Evolutionary conservation across 306 rosid species (phyloP), one percentile per base, ranked within the genome.

Genomic region (Castanopsis chinensis): DNA sequence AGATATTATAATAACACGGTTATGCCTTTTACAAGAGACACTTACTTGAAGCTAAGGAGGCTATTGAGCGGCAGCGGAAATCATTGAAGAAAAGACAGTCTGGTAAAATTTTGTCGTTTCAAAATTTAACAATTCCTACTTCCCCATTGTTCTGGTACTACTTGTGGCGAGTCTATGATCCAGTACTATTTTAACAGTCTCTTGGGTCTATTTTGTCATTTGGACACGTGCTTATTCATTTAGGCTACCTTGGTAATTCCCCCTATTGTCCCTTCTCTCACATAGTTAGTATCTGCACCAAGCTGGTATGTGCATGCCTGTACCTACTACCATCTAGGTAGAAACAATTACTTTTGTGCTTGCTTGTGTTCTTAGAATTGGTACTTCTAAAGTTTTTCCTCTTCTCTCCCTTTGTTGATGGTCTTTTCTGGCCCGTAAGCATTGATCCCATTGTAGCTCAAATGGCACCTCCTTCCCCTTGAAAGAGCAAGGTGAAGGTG

Each of bases 1-100:
- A 55, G 60, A 70, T 37, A 13, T 33, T 41, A 30, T 77, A 41
- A 60, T 85, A 65, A 55, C 63, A 17, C 75, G 60, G 20, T 79
- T 71, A 27, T 83, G 30, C 77, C 71, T 60, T 73, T 64, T 58
- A 54, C 35, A 74, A 96, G 99, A 93, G 75, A 81, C 99, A 96
- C 85, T 85, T 96, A 56, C 59, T 93, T 49, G 99, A 96, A 86
- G 88, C 92, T 20, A 93, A 89, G 87, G 99, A 96, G 84, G 94
- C 96, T 45, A 85, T 96, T 59, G 98, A 93, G 76, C 89, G 99
- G 71, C 98, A 91, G 77, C 96, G 99, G 77, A 96, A 96, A 76
- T 89, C 77, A n/a, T 85, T 93, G 69, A 96, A 96, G 92, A 93
- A 93, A 89, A 89, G 90, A 77, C 98, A 90, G 76, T 72, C 90